These are phyloP conservation scores for Globisporangium emineosum DNA, from an alignment of 352 stramenopile species.

Conservation along the genomic window DNA sequence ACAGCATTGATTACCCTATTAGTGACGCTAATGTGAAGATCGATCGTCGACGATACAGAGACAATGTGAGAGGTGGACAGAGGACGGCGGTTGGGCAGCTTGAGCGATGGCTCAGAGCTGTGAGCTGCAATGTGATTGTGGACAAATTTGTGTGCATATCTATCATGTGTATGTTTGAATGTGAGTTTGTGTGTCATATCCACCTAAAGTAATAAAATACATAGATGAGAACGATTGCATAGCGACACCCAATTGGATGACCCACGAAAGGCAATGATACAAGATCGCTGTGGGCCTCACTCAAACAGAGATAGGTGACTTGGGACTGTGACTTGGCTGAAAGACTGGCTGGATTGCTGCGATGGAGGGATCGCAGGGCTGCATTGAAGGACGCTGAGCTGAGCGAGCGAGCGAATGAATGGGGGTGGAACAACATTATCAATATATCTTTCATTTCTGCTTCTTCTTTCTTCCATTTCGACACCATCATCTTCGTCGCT, in stretches of 20 bases:
- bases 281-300: not conserved
- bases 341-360: no score
- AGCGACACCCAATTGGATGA: not conserved
- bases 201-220: conserved; percentile 8
- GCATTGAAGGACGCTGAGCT: no score
- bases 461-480: conserved; percentile 5
- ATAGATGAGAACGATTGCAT: conserved; percentile 2
- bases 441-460: conserved; percentile 11
- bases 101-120: no score
- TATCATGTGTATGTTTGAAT: not conserved
- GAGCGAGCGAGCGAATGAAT: not conserved
- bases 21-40: not conserved
- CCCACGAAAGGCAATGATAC: no score
- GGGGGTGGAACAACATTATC: conserved; percentile 2
- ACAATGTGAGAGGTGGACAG: no score
- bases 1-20: not conserved
- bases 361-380: no score
- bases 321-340: no score
- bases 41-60: not conserved
- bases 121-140: no score
- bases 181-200: not conserved
- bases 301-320: not conserved
- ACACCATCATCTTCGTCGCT: not conserved
- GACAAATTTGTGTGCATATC: not conserved
- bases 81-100: no score